Base-by-base conservation (phyloP, 495 filamentous ascomycete genomes). In the Aspergillus carlsbadensis region DNA sequence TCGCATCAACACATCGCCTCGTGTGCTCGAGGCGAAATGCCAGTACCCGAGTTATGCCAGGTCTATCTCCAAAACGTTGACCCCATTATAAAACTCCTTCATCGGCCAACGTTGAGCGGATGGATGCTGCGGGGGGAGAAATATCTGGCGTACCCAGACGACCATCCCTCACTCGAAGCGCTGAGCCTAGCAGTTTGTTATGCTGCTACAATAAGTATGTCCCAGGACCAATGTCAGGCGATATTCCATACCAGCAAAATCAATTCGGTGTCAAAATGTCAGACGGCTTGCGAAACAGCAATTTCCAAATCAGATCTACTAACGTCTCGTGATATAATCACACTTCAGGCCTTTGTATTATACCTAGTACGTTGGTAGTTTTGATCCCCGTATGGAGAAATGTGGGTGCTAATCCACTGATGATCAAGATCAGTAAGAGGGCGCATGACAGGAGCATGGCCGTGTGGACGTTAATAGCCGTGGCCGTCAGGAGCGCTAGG, bases 331-430 rank as follows among this genome's bases (percentile, higher is more conserved):
- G 22, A 55, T 21, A 22, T 55, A 7, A 46, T 33, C 11, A 29
- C 22, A 15, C 26, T 55, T 14, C 52, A 55, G 26, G 52, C 52
- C 3, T 55, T 55, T 42, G 52, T 55, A 26, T 18, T 55, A 21
- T 55, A 46, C 36, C 41, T 55, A 10, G 52, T 55, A 55, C 22
- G 52, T 55, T 34, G 15, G 8, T 29, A 29, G 26, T 47, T 37
- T 36, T 55, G 11, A 14, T 46, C 17, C 42, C 42, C 42, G 17
- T 45, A 21, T 45, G 42, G 5, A 14, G 1, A 14, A 36, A 34
- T 21, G 22, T 46, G 46, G 40, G 24, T 55, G 1, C 26, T 29
- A 29, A 29, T 29, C 26, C 8, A 29, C 26, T 29, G 26, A 29
- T 8, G 26, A 29, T 29, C 26, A 29, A 29, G 26, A 29, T 29